These are phyloP conservation scores for Puccinia hordei DNA, from an alignment of 1,284 basidiomycete genomes.

Conservation along the genomic window DNA sequence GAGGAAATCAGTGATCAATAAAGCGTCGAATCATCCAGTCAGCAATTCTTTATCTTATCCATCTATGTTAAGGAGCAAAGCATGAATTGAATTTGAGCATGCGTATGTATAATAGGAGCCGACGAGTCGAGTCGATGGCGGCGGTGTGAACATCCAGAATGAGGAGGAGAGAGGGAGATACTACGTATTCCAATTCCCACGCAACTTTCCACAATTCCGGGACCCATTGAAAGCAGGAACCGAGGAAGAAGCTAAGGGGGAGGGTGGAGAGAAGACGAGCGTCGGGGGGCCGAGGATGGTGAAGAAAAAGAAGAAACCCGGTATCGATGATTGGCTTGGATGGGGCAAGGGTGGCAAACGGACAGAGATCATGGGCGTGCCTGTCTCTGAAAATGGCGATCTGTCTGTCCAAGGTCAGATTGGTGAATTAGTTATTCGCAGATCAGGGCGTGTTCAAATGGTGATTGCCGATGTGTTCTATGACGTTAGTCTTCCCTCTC, in stretches of 20 bases:
- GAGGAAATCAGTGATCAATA: not conserved
- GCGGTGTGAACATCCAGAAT: not conserved
- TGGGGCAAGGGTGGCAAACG: constrained; percentile 44
- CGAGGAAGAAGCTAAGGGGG: not conserved
- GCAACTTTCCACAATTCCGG: constrained; percentile 33
- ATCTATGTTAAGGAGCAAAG: no score
- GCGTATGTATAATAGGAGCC: no score
- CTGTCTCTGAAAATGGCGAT: not conserved
- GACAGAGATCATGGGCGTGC: constrained; percentile 34
- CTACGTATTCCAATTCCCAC: constrained; percentile 47
- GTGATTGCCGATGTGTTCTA: constrained; percentile 39
- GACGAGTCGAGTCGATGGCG: not conserved
- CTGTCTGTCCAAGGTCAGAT: constrained; percentile 33
- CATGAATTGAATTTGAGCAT: no score
- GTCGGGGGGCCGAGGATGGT: not conserved
- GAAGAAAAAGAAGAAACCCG: constrained; percentile 49
- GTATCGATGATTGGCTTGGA: constrained; percentile 40
- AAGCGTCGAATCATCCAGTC: not conserved
- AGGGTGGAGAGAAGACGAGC: not conserved
- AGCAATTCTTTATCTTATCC: constrained; percentile 15
- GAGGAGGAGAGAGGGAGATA: not conserved
- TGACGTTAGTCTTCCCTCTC: constrained; percentile 20
- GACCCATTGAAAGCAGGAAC: not conserved
- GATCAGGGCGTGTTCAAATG: constrained; percentile 43
- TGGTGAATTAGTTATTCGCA: constrained; percentile 38